Evolutionary conservation across 1,284 basidiomycete species (phyloP).

Genomic region (Leccinum glutinopallens): DNA sequence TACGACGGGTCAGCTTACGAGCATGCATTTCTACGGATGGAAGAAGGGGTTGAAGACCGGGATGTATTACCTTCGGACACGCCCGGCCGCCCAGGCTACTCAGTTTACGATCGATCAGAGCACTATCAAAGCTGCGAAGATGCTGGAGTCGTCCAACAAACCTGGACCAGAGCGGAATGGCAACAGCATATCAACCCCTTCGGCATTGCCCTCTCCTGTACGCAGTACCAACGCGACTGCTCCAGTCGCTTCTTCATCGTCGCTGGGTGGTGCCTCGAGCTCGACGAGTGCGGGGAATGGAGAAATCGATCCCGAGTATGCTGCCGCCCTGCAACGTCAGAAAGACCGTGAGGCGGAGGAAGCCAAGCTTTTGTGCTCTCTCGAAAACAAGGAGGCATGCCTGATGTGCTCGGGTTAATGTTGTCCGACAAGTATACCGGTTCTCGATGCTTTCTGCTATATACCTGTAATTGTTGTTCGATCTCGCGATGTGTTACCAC

Average conservation of each 20-base stretch:
- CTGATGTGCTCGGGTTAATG: constrained; percentile 80
- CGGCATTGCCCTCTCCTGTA: constrained; percentile 40
- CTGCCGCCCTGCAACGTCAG: constrained; percentile 75
- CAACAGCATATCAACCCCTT: constrained; percentile 38
- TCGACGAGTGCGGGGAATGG: constrained; percentile 49
- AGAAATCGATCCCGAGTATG: constrained; percentile 76
- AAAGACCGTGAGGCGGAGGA: constrained; percentile 79
- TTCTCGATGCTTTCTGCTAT: constrained; percentile 10
- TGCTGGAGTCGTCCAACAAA: constrained; percentile 41
- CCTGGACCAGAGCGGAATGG: constrained; percentile 20
- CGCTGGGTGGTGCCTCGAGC: constrained; percentile 39
- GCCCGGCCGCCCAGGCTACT: constrained; percentile 93
- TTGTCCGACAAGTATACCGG: not conserved
- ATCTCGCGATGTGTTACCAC: constrained; percentile 8
- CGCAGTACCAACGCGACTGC: constrained; percentile 17
- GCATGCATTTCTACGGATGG: constrained; percentile 99
- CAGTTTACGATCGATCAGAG: constrained; percentile 96
- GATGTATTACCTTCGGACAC: constrained; percentile 95
- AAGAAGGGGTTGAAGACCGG: constrained; percentile 99
- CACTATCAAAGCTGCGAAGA: constrained; percentile 75
- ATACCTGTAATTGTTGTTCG: constrained; percentile 6
- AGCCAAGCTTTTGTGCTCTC: constrained; percentile 78
- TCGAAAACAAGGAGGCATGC: constrained; percentile 90
- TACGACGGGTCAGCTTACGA: constrained; percentile 92
- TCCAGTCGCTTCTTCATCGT: constrained; percentile 24